Base-by-base conservation (phyloP, 108 stramenopile genomes). In the Fragilaria radians region DNA sequence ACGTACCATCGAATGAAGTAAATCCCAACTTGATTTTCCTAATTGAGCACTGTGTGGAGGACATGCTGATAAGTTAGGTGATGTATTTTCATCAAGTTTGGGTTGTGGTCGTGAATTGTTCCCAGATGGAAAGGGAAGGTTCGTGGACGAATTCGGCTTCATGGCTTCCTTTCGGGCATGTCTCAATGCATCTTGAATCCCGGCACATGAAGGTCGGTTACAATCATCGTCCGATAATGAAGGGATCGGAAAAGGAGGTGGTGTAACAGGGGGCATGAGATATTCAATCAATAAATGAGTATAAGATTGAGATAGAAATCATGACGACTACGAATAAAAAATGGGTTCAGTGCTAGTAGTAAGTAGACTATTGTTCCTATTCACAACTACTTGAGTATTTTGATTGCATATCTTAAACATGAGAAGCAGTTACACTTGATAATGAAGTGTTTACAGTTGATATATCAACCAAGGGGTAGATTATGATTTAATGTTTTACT, bases 161-260 rank as follows among this genome's bases (percentile, higher is more conserved):
- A 14, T 14, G 29, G 34, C 32, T 17, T 56, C 59, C 53, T 54
- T 52, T 54, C 46, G 42, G 67, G 62, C 55, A 54, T 70, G 54
- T 49, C 81, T 60, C 59, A 93, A 34, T 1, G 66, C 74, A 2
- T 67, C 63, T 45, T 74, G 71, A 17, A 82, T 81, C 48, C 88
- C 91, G 52, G 89, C 86, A 53, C 91, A 93, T 17, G 91, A 85
- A 0, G 91, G 91, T 48, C 91, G 72, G 54, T 93, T 86, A 50
- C 91, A 89, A 61, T 93, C 86, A 32, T 79, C 70, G n/a, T 45
- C 42, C 18, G 14, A 14, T 11, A 45, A 45, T 18, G 11, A 45
- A 14, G 42, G 42, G 14, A 45, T 11, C 42, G 42, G 18, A 17
- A 45, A 14, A 17, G 42, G 18, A 45, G 14, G 42, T 11, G 18